These are phyloP conservation scores for Euptelea pleiosperma DNA, from an alignment of 164 flowering plant genomes.

Conservation along the genomic window DNA sequence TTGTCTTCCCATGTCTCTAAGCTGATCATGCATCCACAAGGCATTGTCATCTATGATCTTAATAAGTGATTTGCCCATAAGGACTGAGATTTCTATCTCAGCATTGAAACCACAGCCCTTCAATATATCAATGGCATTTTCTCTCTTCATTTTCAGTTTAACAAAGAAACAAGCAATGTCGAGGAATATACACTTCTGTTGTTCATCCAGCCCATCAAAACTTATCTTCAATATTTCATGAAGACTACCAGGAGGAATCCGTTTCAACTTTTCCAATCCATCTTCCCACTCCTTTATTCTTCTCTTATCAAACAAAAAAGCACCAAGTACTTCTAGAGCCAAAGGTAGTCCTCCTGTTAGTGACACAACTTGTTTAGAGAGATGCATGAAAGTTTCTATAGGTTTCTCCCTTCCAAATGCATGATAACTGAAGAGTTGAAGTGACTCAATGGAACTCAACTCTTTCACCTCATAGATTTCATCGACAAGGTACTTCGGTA, in stretches of 20 bases:
- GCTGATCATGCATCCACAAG: conserved; percentile 21
- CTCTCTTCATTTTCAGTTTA: not conserved
- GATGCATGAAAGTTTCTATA: not conserved
- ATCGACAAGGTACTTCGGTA: conserved; percentile 12
- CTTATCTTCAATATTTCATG: not conserved
- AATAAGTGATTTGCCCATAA: not conserved
- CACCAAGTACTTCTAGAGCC: conserved; percentile 11
- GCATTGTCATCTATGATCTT: not conserved
- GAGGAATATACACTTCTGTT: conserved; percentile 2
- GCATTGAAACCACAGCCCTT: conserved; percentile 2
- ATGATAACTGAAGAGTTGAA: conserved; percentile 17
- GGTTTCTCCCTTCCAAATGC: conserved; percentile 9
- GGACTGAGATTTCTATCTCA: not conserved
- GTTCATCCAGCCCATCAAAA: not conserved
- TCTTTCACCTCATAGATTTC: not conserved
- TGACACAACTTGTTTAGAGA: not conserved
- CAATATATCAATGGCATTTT: not conserved
- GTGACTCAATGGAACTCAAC: not conserved
- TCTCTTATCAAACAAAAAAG: not conserved
- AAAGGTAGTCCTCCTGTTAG: not conserved
- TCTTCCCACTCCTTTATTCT: conserved; percentile 23
- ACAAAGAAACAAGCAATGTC: conserved; percentile 2
- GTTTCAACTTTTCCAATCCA: conserved; percentile 16
- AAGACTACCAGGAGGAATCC: not conserved
- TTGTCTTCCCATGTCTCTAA: conserved; percentile 22